These are phyloP conservation scores for Tillandsia leiboldiana DNA, from an alignment of 176 grass and related monocot species.

Conservation along the genomic window DNA sequence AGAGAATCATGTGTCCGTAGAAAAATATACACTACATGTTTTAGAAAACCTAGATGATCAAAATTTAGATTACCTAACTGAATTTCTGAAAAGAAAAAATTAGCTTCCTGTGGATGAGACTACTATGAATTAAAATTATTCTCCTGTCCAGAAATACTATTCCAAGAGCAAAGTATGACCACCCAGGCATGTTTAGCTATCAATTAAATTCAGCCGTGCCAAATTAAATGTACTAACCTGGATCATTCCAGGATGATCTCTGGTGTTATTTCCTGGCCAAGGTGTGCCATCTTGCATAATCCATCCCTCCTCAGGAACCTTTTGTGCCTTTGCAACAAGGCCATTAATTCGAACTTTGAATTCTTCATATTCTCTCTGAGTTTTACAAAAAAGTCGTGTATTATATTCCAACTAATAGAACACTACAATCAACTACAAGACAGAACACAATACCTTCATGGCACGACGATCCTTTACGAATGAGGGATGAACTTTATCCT, in stretches of 20 bases:
- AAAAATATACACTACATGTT: not conserved
- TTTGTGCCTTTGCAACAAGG: constrained; percentile 90
- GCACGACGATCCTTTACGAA: constrained; percentile 95
- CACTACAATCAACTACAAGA: constrained; percentile 6
- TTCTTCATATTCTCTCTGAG: constrained; percentile 98
- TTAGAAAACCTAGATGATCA: not conserved
- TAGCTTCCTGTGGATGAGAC: no score
- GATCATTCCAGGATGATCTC: constrained; percentile 99
- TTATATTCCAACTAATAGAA: constrained; percentile 12
- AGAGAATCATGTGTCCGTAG: not conserved
- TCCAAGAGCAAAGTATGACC: not conserved
- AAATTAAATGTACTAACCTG: constrained; percentile 38
- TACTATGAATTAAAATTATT: no score
- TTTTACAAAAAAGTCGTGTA: constrained; percentile 11
- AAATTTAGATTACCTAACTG: not conserved
- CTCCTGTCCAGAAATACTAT: not conserved
- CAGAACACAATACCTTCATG: constrained; percentile 70
- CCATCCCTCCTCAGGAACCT: constrained; percentile 97
- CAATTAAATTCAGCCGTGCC: constrained; percentile 16
- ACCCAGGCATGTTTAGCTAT: constrained; percentile 11
- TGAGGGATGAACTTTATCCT: constrained; percentile 83
- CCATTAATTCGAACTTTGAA: constrained; percentile 86
- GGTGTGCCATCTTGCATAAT: constrained; percentile 99
- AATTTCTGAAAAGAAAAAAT: not conserved
- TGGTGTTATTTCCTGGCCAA: constrained; percentile 99